Evolutionary conservation across 257 asterid genomes (phyloP).

Genomic region (Ligustrum vulgare): DNA sequence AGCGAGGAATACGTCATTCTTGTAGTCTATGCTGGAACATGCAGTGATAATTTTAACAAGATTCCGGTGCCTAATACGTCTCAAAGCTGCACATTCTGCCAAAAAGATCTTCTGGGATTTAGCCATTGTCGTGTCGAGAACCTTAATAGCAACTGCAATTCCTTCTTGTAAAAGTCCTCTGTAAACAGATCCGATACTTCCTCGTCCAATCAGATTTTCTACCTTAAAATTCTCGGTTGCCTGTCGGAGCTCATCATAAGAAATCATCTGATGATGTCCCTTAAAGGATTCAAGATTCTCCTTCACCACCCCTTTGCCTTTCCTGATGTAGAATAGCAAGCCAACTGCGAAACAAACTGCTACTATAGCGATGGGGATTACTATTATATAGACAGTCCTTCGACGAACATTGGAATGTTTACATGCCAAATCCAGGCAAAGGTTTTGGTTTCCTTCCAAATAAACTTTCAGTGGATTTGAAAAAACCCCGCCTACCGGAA

Average conservation of each 20-base stretch:
- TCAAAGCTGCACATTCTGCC: conserved; percentile 56
- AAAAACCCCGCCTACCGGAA: conserved; percentile 49
- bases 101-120: conserved; percentile 38
- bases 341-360: conserved; percentile 24
- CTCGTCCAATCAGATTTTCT: conserved; percentile 51
- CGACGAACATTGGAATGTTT: not conserved
- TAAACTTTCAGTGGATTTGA: conserved; percentile 39
- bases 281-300: conserved; percentile 19
- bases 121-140: conserved; percentile 28
- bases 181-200: conserved; percentile 59
- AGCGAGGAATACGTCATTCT: conserved; percentile 48
- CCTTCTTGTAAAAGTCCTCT: conserved; percentile 41
- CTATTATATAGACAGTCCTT: conserved; percentile 15
- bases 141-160: conserved; percentile 46
- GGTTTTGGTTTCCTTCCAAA: conserved; percentile 42
- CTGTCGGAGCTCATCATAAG: conserved; percentile 48
- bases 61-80: conserved; percentile 52
- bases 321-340: conserved; percentile 27
- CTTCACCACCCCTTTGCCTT: conserved; percentile 13
- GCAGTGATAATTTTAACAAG: conserved; percentile 51
- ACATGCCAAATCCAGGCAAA: conserved; percentile 34
- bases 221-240: conserved; percentile 48
- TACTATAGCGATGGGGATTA: conserved; percentile 11
- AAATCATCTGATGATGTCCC: conserved; percentile 34
- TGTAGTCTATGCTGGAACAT: conserved; percentile 49